Evolutionary conservation across 768 basidiomycete species (phyloP), one percentile per base, ranked within the genome.

Genomic region (Pleurotus cornucopiae): DNA sequence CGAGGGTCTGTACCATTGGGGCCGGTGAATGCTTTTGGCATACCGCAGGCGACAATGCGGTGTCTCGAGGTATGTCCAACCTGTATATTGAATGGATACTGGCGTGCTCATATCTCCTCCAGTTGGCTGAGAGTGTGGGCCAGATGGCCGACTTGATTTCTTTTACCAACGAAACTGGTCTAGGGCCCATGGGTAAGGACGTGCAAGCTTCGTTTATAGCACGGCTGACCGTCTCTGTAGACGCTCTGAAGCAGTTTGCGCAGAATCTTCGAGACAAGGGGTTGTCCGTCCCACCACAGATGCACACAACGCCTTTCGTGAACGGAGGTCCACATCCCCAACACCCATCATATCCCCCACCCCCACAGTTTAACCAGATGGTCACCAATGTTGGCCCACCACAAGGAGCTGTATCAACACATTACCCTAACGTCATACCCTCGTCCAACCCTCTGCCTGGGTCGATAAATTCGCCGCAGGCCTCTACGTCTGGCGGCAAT

Each of bases 41-140:
- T 93, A 53, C 89, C 91, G 5, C 89, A 92, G 65, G 89, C 89
- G 2, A 91, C 91, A 14, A 92, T 92, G 91, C 78, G 91, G 54
- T 91, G 89, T 78, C 73, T 93, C 37, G 91, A 93, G 79, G 87
- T 88, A 56, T 55, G 78, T 66, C 48, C 34, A 12, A 37, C 34
- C 30, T 58, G 20, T 20, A 14, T 49, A 43, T 23, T 54, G n/a
- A 21, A 21, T 9, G 30, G 30, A 34, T 34, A 4, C 21, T 23
- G 5, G 38, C 9, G 20, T 38, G 37, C 51, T 53, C 21, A 49
- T 58, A 56, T 26, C 57, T 57, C 37, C 60, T 49, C 14, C 61
- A 88, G 85, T 76, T 93, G 51, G 90, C 90, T 23, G 90, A 93
- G 67, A 90, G 88, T 62, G 89, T 92, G 5, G 81, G 79, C 44